Conservation (phyloP, 257 asterid species). For the Solanum corneliomulleri region DNA sequence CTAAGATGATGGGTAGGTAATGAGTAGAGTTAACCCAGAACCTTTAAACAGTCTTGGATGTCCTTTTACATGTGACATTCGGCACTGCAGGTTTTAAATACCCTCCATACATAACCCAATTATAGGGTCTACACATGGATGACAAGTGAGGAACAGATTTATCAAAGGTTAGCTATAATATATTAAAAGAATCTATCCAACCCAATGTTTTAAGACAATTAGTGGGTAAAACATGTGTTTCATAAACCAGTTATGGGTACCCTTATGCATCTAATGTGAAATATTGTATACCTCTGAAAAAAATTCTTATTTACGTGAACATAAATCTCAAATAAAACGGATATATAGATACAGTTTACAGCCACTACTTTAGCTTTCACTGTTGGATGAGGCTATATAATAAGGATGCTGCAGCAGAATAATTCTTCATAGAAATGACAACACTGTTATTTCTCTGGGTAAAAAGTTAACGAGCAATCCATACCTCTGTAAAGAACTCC, state of each 20-base stretch:
- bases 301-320: background rate
- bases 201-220: background rate
- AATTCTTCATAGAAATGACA: background rate
- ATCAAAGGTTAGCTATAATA: background rate
- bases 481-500: constrained; percentile 93
- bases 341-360: background rate
- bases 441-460: background rate
- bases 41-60: background rate
- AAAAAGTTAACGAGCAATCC: background rate
- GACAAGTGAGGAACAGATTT: background rate
- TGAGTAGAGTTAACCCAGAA: background rate
- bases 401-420: background rate
- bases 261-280: background rate
- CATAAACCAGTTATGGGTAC: background rate
- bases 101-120: background rate
- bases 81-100: background rate
- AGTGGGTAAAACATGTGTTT: background rate
- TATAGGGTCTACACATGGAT: background rate
- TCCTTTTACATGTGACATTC: background rate
- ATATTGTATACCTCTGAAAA: background rate
- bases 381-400: background rate
- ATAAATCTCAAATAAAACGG: background rate
- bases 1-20: background rate
- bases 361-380: background rate
- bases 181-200: background rate